Percentiles rank a stretch among this genome's conserved stretches.
Evolutionary conservation across 2,329 filamentous ascomycete species (phyloP).

Genomic region (Cordyceps militaris): DNA sequence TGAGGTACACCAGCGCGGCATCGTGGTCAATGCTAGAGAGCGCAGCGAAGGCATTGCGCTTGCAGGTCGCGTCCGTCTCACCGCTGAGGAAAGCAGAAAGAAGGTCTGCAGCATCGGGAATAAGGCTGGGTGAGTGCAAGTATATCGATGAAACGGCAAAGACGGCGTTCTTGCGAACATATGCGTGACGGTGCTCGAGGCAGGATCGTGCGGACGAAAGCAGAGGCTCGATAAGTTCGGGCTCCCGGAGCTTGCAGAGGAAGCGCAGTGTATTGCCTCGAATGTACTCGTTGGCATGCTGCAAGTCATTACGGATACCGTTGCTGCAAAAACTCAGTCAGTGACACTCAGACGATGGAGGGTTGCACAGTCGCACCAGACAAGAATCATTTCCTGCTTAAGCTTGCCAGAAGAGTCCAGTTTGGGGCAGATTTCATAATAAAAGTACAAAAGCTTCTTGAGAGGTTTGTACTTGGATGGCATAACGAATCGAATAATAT

Average conservation of each 20-base stretch:
- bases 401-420: slow-evolving; percentile 86
- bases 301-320: slow-evolving; percentile 93
- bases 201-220: slow-evolving; percentile 87
- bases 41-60: slow-evolving; percentile 93
- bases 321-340: slow-evolving; percentile 53
- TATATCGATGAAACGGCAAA: slow-evolving; percentile 91
- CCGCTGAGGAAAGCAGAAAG: slow-evolving; percentile 82
- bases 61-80: slow-evolving; percentile 92
- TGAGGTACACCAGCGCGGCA: slow-evolving; percentile 81
- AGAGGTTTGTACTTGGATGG: slow-evolving; percentile 92
- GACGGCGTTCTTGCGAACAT: slow-evolving; percentile 96
- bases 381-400: slow-evolving; percentile 99
- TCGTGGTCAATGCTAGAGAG: slow-evolving; percentile 88
- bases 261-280: slow-evolving; percentile 97
- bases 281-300: slow-evolving; percentile 97
- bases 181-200: slow-evolving; percentile 92
- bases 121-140: slow-evolving; percentile 81
- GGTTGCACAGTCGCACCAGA: slow-evolving; percentile 58
- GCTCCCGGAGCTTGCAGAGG: slow-evolving; percentile 89
- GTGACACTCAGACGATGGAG: not conserved
- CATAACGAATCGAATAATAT: slow-evolving; percentile 99
- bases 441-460: slow-evolving; percentile 98
- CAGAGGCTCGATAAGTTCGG: slow-evolving; percentile 92
- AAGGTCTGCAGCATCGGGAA: slow-evolving; percentile 91
- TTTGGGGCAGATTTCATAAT: slow-evolving; percentile 98